Evolutionary conservation across 2,329 filamentous ascomycete genomes (phyloP), one percentile per base, ranked within the genome.

Genomic region (Davidsoniella virescens): DNA sequence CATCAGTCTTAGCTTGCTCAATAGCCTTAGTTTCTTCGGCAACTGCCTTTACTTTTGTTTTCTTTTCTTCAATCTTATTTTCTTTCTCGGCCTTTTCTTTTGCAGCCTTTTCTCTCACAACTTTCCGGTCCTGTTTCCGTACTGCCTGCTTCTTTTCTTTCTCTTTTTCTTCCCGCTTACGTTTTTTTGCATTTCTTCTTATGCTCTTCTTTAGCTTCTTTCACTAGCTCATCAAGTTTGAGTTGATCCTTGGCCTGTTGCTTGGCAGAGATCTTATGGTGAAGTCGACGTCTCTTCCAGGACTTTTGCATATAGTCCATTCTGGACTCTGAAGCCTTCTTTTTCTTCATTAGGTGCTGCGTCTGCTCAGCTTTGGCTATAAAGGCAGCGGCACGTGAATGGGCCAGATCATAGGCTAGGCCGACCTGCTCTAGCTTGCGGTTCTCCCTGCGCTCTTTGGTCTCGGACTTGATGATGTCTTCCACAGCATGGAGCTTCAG

Each of bases 361-460:
- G 73, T 66, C 54, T 70, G 68, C 18, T 65, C 62, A 2, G 73
- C 68, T 55, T 70, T 69, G 49, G 73, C 66, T 55, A 74, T 62
- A 49, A 75, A 70, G 1, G 65, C 63, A 45, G 69, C 67, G 1
- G 72, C 75, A 60, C 78, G 78, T 62, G 67, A 71, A 56, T 80
- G 76, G 0, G 76, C 76, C 5, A 78, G 57, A 56, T 80, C 75
- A 53, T 80, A 79, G 0, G 75, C 70, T 38, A 70, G 67, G 2
- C 75, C 76, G 5, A 78, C 71, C 38, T 74, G 70, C 1, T 72
- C 68, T 2, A 80, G 64, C 60, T 79, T 80, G 42, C 76, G 73
- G 45, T 78, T 76, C 14, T 45, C 41, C 25, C 61, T 60, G 10
- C 72, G 68, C 1, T 61, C 57, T 12, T 33, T 9, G 45, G 67